Conservation (phyloP, 2,329 filamentous ascomycete species). For the Microsporum audouinii region DNA sequence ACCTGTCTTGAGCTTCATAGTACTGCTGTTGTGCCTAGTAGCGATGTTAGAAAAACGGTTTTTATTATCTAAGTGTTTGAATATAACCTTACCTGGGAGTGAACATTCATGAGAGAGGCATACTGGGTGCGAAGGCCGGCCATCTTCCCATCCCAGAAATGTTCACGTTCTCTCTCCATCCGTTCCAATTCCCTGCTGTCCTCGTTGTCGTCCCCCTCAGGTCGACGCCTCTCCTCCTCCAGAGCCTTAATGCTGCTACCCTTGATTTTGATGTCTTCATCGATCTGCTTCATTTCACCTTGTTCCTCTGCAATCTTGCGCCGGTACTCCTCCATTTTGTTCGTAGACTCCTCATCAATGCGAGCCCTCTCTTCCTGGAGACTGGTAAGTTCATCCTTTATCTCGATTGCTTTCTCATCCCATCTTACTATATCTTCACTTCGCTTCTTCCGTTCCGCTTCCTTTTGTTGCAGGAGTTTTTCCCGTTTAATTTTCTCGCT, state of each 20-base stretch:
- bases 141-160: slow-evolving; percentile 37
- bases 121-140: slow-evolving; percentile 34
- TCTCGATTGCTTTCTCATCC: slow-evolving; percentile 43
- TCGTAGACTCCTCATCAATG: slow-evolving; percentile 31
- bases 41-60: not conserved
- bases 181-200: slow-evolving; percentile 42
- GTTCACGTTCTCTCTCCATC: slow-evolving; percentile 39
- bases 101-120: slow-evolving; percentile 31
- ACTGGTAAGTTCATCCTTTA: slow-evolving; percentile 40
- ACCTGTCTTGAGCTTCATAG: slow-evolving; percentile 36
- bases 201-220: slow-evolving; percentile 38
- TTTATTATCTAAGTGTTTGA: not conserved
- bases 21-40: slow-evolving; percentile 32
- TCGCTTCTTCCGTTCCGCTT: slow-evolving; percentile 49
- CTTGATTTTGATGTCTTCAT: slow-evolving; percentile 52
- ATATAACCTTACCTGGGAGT: slow-evolving; percentile 24
- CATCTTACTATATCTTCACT: slow-evolving; percentile 49
- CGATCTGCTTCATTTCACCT: slow-evolving; percentile 43
- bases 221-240: slow-evolving; percentile 46
- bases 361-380: slow-evolving; percentile 34
- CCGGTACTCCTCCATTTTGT: slow-evolving; percentile 31
- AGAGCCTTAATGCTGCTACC: slow-evolving; percentile 50
- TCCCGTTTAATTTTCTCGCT: slow-evolving; percentile 71
- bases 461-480: slow-evolving; percentile 48
- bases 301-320: slow-evolving; percentile 37